Evolutionary conservation across 2,329 filamentous ascomycete species (phyloP).

Genomic region (Verticillium dahliae): DNA sequence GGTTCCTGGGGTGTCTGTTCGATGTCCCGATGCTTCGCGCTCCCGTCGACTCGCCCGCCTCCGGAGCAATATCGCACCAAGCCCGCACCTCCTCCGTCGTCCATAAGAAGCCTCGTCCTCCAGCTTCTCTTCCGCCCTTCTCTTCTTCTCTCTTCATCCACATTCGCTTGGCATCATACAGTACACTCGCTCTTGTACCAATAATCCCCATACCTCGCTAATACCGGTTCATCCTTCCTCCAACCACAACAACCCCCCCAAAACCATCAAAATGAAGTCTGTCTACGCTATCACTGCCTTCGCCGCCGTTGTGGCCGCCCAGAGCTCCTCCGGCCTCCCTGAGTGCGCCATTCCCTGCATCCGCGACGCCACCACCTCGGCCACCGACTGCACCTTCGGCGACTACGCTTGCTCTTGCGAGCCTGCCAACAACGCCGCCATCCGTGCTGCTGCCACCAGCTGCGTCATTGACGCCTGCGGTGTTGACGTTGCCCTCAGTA

Average conservation of each 20-base stretch:
- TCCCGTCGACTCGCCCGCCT: background rate
- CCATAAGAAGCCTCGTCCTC: slow-evolving; percentile 8
- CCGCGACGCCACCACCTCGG: slow-evolving; percentile 19
- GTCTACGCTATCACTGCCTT: slow-evolving; percentile 19
- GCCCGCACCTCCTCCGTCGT: background rate
- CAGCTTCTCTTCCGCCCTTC: background rate
- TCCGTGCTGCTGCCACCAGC: slow-evolving; percentile 23
- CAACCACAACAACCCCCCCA: slow-evolving; percentile 6
- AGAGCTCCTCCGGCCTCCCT: slow-evolving; percentile 18
- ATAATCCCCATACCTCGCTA: slow-evolving; percentile 1
- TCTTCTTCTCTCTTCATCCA: background rate
- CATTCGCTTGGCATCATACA: slow-evolving; percentile 3
- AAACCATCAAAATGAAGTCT: slow-evolving; percentile 13
- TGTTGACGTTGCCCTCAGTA: slow-evolving; percentile 29
- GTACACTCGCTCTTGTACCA: slow-evolving; percentile 5
- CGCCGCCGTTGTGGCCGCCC: slow-evolving; percentile 24
- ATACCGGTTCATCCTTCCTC: slow-evolving; percentile 3
- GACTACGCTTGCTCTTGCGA: slow-evolving; percentile 26
- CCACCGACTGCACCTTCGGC: slow-evolving; percentile 22
- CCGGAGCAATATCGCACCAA: background rate
- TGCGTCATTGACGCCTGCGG: slow-evolving; percentile 30
- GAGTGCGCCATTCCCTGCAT: slow-evolving; percentile 30
- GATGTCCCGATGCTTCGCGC: background rate
- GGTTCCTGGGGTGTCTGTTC: background rate
- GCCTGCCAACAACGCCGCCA: slow-evolving; percentile 22